Evolutionary conservation across 257 asterid genomes (phyloP).

Genomic region (Voacanga thouarsii): DNA sequence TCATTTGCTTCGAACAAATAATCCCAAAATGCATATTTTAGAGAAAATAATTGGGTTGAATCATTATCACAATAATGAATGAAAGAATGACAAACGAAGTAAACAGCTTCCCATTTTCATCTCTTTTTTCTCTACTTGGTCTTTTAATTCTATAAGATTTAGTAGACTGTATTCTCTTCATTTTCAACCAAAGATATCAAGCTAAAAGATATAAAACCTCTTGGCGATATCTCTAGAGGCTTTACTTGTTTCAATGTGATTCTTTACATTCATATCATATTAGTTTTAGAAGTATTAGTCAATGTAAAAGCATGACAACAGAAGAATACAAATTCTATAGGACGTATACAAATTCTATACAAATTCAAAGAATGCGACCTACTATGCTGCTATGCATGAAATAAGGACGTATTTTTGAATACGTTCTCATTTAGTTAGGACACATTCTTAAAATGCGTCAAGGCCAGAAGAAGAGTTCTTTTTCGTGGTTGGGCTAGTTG

Average conservation of each 20-base stretch:
- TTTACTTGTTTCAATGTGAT: background rate
- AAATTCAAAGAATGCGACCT: too few species aligned
- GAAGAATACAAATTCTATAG: too few species aligned
- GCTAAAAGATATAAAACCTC: background rate
- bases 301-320: slow-evolving; percentile 18
- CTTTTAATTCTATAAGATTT: background rate
- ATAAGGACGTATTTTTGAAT: too few species aligned
- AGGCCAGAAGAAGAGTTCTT: too few species aligned
- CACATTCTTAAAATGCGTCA: too few species aligned
- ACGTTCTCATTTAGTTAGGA: too few species aligned
- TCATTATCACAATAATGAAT: background rate
- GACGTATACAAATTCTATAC: too few species aligned
- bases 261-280: background rate
- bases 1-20: too few species aligned
- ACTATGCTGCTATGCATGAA: too few species aligned
- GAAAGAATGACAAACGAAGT: background rate
- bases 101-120: background rate
- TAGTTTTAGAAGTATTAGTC: slow-evolving; percentile 10
- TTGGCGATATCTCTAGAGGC: background rate
- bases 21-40: background rate
- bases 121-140: background rate
- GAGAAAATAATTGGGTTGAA: background rate
- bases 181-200: background rate
- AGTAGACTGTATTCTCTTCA: background rate
- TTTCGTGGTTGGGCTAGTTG: too few species aligned